Conservation (phyloP, 2,329 filamentous ascomycete genomes). For the Calonectria pteridis region DNA sequence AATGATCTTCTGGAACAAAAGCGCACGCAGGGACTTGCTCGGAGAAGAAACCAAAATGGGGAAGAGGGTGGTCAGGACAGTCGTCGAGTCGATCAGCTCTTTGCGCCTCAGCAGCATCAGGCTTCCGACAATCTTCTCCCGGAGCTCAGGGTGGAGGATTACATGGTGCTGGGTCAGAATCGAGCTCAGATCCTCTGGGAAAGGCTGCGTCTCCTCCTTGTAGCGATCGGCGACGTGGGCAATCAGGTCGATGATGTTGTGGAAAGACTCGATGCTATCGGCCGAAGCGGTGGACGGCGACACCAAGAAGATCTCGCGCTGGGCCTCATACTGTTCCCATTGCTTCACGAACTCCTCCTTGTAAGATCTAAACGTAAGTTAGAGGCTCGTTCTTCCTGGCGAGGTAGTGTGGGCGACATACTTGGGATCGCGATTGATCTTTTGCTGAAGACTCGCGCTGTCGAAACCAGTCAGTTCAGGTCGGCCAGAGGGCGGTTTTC, state of each 20-base stretch:
- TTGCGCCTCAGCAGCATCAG: constrained; percentile 90
- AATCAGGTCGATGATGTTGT: constrained; percentile 93
- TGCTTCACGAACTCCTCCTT: constrained; percentile 89
- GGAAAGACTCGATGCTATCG: constrained; percentile 84
- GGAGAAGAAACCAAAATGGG: constrained; percentile 92
- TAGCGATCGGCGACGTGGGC: constrained; percentile 96
- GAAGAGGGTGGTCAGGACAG: constrained; percentile 90
- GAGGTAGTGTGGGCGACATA: constrained; percentile 53
- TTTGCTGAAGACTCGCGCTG: constrained; percentile 89
- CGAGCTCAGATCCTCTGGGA: constrained; percentile 83
- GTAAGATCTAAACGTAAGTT: constrained; percentile 74
- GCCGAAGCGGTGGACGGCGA: constrained; percentile 83
- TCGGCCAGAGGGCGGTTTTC: not conserved
- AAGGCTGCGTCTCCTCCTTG: constrained; percentile 80
- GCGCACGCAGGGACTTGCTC: constrained; percentile 86
- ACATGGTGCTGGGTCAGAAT: constrained; percentile 88
- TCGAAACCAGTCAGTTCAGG: constrained; percentile 48
- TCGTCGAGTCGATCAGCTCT: constrained; percentile 88
- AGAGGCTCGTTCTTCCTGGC: constrained; percentile 25
- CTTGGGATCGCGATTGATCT: constrained; percentile 88
- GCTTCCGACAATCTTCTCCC: constrained; percentile 95
- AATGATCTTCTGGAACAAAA: constrained; percentile 90
- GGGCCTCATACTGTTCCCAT: constrained; percentile 91
- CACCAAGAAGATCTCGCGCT: constrained; percentile 90
- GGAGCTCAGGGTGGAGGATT: constrained; percentile 83